These are phyloP conservation scores for Lodderomyces theae DNA, from an alignment of 1,139 yeast species.

Conservation along the genomic window DNA sequence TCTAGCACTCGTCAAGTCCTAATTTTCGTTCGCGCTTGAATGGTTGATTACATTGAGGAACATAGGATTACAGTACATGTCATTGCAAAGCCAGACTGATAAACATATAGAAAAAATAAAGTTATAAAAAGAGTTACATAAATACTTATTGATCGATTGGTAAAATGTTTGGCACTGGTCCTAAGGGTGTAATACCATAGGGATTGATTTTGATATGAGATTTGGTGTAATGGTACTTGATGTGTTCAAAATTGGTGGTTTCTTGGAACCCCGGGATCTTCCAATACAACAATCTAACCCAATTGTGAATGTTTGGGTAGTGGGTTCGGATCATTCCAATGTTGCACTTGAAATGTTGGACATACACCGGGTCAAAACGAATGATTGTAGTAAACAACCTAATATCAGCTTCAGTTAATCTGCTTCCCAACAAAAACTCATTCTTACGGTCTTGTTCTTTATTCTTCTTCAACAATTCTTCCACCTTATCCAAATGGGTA, in stretches of 20 bases:
- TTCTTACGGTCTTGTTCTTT: conserved; percentile 30
- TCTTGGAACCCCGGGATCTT: conserved; percentile 68
- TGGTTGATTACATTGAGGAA: too few relatives aligned
- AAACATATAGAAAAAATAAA: too few relatives aligned
- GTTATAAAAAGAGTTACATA: too few relatives aligned
- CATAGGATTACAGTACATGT: too few relatives aligned
- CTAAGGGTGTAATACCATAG: conserved; percentile 77
- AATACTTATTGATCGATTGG: conserved; percentile 18
- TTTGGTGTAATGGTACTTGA: conserved; percentile 83
- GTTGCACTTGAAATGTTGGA: conserved; percentile 94
- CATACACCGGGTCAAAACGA: conserved; percentile 88
- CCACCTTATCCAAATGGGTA: conserved; percentile 71
- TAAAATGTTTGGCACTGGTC: conserved; percentile 78
- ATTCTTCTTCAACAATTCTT: conserved; percentile 52
- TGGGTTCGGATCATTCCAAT: conserved; percentile 76
- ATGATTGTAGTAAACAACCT: conserved; percentile 74
- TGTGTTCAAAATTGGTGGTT: conserved; percentile 86
- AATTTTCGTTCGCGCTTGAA: too few relatives aligned
- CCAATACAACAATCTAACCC: conserved; percentile 88
- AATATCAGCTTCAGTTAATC: conserved; percentile 85
- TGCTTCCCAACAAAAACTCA: conserved; percentile 59
- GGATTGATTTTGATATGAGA: conserved; percentile 83
- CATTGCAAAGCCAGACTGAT: too few relatives aligned
- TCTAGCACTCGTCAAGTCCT: too few relatives aligned
- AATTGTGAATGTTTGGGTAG: conserved; percentile 73